Base-by-base conservation (phyloP, 257 asterid genomes). In the Solanum lignicaule region DNA sequence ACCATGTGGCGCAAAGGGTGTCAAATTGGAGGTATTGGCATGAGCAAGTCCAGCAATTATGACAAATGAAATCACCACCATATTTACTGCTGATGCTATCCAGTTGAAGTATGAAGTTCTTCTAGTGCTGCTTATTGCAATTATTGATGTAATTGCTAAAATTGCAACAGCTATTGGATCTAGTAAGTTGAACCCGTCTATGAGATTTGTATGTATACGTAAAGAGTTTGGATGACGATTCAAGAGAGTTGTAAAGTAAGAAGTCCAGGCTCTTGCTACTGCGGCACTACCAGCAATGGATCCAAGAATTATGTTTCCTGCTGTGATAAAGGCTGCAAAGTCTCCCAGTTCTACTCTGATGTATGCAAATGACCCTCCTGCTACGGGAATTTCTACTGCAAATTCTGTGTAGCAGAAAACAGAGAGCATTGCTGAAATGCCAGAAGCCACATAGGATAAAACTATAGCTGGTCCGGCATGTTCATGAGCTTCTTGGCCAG, bases 391-490 rank as follows among this genome's bases (percentile, higher is more conserved):
- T 83, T 93, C 96, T 11, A 93, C 82, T 0, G 95, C 95, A 25
- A 93, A 93, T 11, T 93, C 96, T 1, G 94, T 93, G 88, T 93
- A 93, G 92, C 95, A 92, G 92, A 93, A 92, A 69, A 93, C 95
- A 7, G 95, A 92, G 89, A 93, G 94, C 95, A 93, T 92, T 5
- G 96, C 93, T 1, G 95, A 93, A 90, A 93, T 60, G 65, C 96
- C 96, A 5, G 95, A 93, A 36, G 89, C 96, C 4, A 90, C 93
- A n/a, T 92, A 91, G 38, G 96, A 93, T 9, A 93, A 69, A 85
- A 93, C 88, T 7, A 92, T 93, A 89, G 94, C 95, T 0, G 96
- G 92, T 5, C 96, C 96, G 1, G 96, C 96, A n/a, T 92, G 95
- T 12, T 93, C 66, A 11, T 87, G 93, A 14, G 95, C 93, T 87